Conservation (phyloP, 176 grass and related monocot species). For the Aegilops speltoides region DNA sequence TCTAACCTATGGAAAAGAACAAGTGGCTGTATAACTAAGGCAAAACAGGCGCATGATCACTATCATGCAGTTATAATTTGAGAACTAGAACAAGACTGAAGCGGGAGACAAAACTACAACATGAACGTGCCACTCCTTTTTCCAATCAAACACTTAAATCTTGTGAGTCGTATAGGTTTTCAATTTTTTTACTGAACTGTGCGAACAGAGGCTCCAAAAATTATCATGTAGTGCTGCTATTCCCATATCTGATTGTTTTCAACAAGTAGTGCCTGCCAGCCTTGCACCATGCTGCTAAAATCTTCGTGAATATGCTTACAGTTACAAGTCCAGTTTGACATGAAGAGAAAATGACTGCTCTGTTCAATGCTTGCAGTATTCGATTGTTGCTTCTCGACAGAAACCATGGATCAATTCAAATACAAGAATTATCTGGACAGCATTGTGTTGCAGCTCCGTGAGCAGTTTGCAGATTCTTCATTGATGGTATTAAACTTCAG, state of each 20-base stretch:
- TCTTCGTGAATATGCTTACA: not conserved
- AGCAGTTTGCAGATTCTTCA: conserved; percentile 68
- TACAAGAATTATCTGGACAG: conserved; percentile 72
- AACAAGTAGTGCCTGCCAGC: not conserved
- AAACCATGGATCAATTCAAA: conserved; percentile 66
- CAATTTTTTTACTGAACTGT: not conserved
- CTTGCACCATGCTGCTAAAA: not conserved
- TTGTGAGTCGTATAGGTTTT: not conserved
- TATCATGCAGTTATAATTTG: not conserved
- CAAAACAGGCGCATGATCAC: not conserved
- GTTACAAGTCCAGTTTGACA: not conserved
- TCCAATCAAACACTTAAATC: not conserved
- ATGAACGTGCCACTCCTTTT: not conserved
- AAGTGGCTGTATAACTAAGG: not conserved
- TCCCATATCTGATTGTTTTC: not conserved
- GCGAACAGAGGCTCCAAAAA: no score
- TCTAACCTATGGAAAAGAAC: not conserved
- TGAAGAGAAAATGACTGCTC: not conserved
- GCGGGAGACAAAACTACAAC: not conserved
- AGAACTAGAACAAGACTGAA: not conserved
- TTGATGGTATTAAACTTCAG: conserved; percentile 86
- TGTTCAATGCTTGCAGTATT: conserved; percentile 64
- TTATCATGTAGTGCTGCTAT: not conserved
- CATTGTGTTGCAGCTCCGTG: conserved; percentile 68
- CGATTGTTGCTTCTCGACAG: conserved; percentile 89